Conservation (phyloP, 2,329 filamentous ascomycete species). For the Colletotrichum sp. region DNA sequence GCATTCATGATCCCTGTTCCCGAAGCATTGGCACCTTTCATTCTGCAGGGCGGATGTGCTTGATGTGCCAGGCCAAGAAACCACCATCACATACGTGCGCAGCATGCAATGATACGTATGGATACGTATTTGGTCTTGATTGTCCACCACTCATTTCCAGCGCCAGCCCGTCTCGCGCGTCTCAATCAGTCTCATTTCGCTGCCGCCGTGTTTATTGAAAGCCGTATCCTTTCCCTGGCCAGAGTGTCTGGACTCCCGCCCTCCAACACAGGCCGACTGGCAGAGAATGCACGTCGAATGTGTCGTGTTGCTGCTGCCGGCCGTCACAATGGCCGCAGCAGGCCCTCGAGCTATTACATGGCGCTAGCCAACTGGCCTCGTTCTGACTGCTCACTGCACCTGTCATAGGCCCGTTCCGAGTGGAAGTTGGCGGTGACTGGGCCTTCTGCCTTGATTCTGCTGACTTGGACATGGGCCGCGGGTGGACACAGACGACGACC, state of each 20-base stretch:
- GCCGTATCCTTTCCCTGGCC: not conserved
- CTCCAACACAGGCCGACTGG: not conserved
- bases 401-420: constrained; percentile 42
- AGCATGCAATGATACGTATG: not conserved
- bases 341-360: constrained; percentile 33
- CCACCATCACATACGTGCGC: not conserved
- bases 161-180: not conserved
- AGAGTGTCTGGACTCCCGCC: not conserved
- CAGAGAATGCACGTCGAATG: not conserved
- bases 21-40: constrained; percentile 10
- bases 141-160: constrained; percentile 9
- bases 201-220: not conserved
- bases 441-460: constrained; percentile 44
- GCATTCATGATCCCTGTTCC: constrained; percentile 10
- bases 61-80: constrained; percentile 9
- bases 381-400: constrained; percentile 39
- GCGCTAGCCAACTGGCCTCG: constrained; percentile 44
- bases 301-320: not conserved
- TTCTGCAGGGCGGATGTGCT: constrained; percentile 6
- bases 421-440: constrained; percentile 36
- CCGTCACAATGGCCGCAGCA: constrained; percentile 33
- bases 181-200: constrained; percentile 10
- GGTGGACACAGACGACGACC: constrained; percentile 39
- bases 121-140: not conserved
- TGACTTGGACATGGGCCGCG: constrained; percentile 38